Base-by-base conservation (phyloP, 306 rosid genomes). In the Sechiopsis laciniata region DNA sequence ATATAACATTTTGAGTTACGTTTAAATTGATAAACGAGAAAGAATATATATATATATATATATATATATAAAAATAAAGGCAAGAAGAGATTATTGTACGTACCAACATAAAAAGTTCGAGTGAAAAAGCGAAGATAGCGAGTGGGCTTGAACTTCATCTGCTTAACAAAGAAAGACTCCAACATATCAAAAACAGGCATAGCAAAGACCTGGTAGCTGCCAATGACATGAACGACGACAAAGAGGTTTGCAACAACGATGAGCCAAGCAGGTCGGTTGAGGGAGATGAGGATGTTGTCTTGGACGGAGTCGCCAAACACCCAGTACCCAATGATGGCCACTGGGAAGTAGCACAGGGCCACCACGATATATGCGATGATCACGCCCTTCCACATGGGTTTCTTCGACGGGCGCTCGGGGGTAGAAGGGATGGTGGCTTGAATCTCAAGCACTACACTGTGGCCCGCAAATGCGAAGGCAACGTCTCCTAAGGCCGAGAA, bases 401-500 rank as follows among this genome's bases (percentile, higher is more conserved):
- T 75, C 6, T 69, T 78, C 9, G 84, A 76, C 0, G 81, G 87
- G 55, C 40, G 74, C 37, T 78, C 83, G 0, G 79, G 84, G 0
- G 84, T 84, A 9, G 87, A 84, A 13, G 84, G 84, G 7, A 84
- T 81, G 11, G 84, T 68, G 32, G 87, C 87, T 69, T 84, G 84
- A 69, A 84, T 84, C 77, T 84, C 87, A 16, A 84, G 26, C 7
- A 78, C 83, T 64, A 84, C 84, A 52, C 68, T 84, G 55, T 84
- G 87, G 8, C 83, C 83, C 16, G 84, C 83, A 68, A 29, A 84
- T 19, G 87, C 79, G 42, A 81, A 81, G 16, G 87, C 87, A n/a
- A 84, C 75, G 45, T 81, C 81, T 1, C 87, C 84, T 76, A 81
- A 60, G 2, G 81, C 87, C 17, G 69, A 13, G 10, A 84, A 73